Conservation (phyloP, 164 flowering plant genomes). For the Tinospora cordifolia region DNA sequence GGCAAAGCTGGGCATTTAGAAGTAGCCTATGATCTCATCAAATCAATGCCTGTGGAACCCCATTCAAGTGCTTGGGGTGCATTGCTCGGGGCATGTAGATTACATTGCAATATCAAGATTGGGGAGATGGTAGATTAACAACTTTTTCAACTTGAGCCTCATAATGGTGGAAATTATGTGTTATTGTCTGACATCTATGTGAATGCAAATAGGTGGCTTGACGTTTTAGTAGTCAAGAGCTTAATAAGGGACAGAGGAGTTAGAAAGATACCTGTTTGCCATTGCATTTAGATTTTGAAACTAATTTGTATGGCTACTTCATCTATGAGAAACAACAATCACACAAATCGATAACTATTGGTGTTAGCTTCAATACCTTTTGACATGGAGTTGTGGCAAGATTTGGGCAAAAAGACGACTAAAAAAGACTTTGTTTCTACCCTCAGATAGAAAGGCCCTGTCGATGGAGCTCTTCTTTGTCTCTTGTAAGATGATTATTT, state of each 20-base stretch:
- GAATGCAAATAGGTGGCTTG: constrained; percentile 45
- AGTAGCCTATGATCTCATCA: constrained; percentile 48
- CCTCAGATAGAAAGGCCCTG: too few relatives aligned
- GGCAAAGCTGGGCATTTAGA: constrained; percentile 43
- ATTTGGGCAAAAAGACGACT: neutral
- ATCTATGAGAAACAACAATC: neutral
- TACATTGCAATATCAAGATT: constrained; percentile 35
- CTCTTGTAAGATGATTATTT: too few relatives aligned
- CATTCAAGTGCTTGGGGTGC: constrained; percentile 65
- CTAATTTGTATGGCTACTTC: too few relatives aligned
- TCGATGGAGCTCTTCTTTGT: too few relatives aligned
- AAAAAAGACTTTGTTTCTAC: too few relatives aligned
- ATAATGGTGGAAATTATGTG: constrained; percentile 46
- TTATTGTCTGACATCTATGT: constrained; percentile 60
- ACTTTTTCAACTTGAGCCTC: constrained; percentile 53
- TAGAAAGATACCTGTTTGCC: constrained; percentile 40
- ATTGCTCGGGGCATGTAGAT: constrained; percentile 54
- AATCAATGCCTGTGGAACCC: constrained; percentile 44
- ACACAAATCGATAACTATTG: neutral
- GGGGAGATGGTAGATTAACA: constrained; percentile 41
- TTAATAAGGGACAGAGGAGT: constrained; percentile 43
- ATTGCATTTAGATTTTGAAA: constrained; percentile 27
- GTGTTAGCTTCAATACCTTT: neutral
- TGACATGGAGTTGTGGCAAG: neutral
- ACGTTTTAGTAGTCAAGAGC: constrained; percentile 39